Base-by-base conservation (phyloP, 345 rosid species). In the Pugionium cornutum region DNA sequence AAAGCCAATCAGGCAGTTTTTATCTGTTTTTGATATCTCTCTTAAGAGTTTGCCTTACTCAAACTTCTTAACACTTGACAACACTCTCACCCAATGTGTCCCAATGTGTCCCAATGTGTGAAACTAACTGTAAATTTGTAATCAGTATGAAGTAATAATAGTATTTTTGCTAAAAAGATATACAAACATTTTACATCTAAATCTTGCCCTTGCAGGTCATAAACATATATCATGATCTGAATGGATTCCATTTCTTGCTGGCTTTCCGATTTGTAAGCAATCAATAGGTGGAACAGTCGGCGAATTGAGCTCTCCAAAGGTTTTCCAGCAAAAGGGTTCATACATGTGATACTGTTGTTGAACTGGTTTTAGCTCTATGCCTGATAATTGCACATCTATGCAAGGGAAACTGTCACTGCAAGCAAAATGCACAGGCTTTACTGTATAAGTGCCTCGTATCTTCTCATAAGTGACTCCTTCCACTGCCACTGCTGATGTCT, bases 271-370 rank as follows among this genome's bases (percentile, higher is more conserved):
- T 68, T 84, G 95, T 68, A 94, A 73, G 53, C 99, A 94, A 59
- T 67, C 84, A 6, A 94, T 85, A 4, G 99, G 99, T 35, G 97
- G 99, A 59, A 75, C 78, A 0, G 95, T 86, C 9, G 96, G 91
- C 31, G 95, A 84, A 66, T 66, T 86, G 54, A 88, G 71, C 83
- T 77, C 79, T 62, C 99, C 99, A 33, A 79, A 94, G 2, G 95
- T 80, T 80, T 86, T 84, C 97, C 97, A 94, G 74, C 97, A 94
- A 83, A 79, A 90, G n/a, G 99, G 95, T 58, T 84, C 78, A 55
- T 78, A 90, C 71, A 90, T 71, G 70, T 84, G 99, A 79, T 90
- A 88, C 28, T 44, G 53, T 69, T 81, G 86, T 71, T 88, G 92
- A 58, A 76, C 28, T 60, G 97, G 99, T 55, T 81, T 84, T 31